Evolutionary conservation across 2,329 filamentous ascomycete species (phyloP).

Genomic region (Neonectria faginata): DNA sequence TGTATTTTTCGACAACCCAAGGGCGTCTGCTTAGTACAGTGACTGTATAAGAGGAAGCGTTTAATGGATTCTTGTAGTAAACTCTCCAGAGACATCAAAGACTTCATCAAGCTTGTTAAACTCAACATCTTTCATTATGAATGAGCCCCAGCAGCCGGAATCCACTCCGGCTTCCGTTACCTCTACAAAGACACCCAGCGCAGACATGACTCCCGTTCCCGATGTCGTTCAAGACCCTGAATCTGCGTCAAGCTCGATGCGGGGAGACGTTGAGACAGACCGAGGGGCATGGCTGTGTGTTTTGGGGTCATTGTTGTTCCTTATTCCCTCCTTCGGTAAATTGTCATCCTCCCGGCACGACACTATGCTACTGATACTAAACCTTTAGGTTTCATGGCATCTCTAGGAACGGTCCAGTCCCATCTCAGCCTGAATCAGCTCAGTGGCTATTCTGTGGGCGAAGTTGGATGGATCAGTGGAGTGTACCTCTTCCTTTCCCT

Average conservation of each 20-base stretch:
- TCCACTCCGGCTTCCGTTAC: background rate
- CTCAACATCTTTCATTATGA: background rate
- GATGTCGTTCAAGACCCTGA: slow-evolving; percentile 20
- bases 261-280: slow-evolving; percentile 24
- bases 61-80: background rate
- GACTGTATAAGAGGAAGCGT: background rate
- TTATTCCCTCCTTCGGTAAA: slow-evolving; percentile 23
- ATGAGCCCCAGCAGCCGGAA: slow-evolving; percentile 9
- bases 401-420: slow-evolving; percentile 58
- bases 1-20: slow-evolving; percentile 14
- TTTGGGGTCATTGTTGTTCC: slow-evolving; percentile 31
- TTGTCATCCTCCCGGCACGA: no score
- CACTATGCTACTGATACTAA: background rate
- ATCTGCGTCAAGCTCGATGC: background rate
- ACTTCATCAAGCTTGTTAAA: background rate
- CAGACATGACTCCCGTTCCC: slow-evolving; percentile 5
- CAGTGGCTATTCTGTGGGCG: slow-evolving; percentile 51
- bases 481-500: slow-evolving; percentile 57
- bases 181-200: background rate
- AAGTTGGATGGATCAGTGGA: slow-evolving; percentile 62
- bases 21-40: background rate
- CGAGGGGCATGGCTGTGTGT: slow-evolving; percentile 31
- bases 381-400: slow-evolving; percentile 56
- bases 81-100: background rate
- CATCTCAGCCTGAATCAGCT: slow-evolving; percentile 59